These are phyloP conservation scores for Alternaria sp. DNA, from an alignment of 2,329 filamentous ascomycete genomes.

Conservation along the genomic window DNA sequence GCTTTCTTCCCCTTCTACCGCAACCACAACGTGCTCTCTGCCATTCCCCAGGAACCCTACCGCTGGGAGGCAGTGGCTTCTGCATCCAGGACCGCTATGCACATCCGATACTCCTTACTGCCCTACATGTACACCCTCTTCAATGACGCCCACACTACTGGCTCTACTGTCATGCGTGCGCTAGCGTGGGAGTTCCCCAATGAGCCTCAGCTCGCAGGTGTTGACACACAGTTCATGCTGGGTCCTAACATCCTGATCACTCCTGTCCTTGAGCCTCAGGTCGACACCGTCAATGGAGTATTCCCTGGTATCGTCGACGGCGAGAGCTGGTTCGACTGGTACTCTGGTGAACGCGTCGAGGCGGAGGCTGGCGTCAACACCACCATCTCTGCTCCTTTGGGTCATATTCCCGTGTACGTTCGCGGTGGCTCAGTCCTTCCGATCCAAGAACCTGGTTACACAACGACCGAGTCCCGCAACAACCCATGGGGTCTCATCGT, in stretches of 20 bases:
- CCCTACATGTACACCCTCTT: slow-evolving; percentile 81
- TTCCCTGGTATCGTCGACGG: slow-evolving; percentile 71
- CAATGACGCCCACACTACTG: slow-evolving; percentile 70
- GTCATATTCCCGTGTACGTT: slow-evolving; percentile 76
- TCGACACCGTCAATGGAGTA: slow-evolving; percentile 68
- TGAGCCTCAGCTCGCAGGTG: slow-evolving; percentile 71
- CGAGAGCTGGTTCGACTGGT: slow-evolving; percentile 81
- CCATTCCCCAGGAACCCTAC: slow-evolving; percentile 74
- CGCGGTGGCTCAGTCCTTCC: slow-evolving; percentile 74
- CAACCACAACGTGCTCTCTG: slow-evolving; percentile 73
- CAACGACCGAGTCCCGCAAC: slow-evolving; percentile 68
- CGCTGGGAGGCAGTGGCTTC: slow-evolving; percentile 71
- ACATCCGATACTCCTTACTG: slow-evolving; percentile 73
- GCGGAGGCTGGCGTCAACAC: slow-evolving; percentile 64
- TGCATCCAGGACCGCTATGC: slow-evolving; percentile 72
- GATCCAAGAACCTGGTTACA: slow-evolving; percentile 72
- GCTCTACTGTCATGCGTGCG: slow-evolving; percentile 75
- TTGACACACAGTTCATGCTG: slow-evolving; percentile 76
- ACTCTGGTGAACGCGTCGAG: slow-evolving; percentile 67
- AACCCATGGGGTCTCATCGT: slow-evolving; percentile 74
- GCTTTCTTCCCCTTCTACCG: slow-evolving; percentile 83
- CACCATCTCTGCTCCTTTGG: slow-evolving; percentile 67
- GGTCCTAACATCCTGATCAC: slow-evolving; percentile 71
- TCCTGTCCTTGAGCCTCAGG: slow-evolving; percentile 71
- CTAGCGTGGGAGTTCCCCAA: slow-evolving; percentile 78